A percentile compares a stretch with the other conserved stretches of the same genome.
These are phyloP conservation scores for Niveomyces coronatus DNA, from an alignment of 2,329 filamentous ascomycete species.

Conservation along the genomic window DNA sequence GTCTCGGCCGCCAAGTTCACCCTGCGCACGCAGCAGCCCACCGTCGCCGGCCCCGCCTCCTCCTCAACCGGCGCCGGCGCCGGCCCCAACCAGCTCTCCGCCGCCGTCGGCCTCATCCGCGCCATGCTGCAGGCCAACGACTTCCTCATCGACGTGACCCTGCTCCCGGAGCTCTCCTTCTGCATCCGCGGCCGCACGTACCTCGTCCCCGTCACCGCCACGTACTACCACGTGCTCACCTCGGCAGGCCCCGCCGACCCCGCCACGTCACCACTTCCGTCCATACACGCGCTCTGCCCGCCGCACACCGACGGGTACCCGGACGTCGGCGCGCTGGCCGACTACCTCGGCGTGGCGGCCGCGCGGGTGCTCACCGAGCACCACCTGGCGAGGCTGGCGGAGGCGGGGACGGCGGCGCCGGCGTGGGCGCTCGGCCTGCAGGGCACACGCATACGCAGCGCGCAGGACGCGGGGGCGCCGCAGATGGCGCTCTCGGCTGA, in stretches of 20 bases:
- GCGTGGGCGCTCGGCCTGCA: constrained; percentile 22
- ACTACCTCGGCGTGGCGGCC: constrained; percentile 35
- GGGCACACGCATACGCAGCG: constrained; percentile 22
- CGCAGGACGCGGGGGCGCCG: constrained; percentile 15
- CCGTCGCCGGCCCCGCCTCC: constrained; percentile 18
- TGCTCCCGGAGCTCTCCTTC: constrained; percentile 33
- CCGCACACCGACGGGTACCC: constrained; percentile 36
- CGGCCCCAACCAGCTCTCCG: constrained; percentile 26
- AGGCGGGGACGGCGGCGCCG: background rate
- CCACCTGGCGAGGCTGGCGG: constrained; percentile 18
- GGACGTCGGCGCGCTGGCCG: constrained; percentile 30
- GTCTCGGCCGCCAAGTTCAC: constrained; percentile 31
- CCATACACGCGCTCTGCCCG: constrained; percentile 29
- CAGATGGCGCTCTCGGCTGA: background rate
- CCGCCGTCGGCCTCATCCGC: constrained; percentile 35
- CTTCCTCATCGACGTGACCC: constrained; percentile 32
- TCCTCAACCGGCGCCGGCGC: constrained; percentile 14
- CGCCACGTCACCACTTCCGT: no score
- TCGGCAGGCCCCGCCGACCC: constrained; percentile 24
- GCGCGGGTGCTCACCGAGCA: constrained; percentile 29
- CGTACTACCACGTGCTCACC: constrained; percentile 33
- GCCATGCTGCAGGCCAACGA: constrained; percentile 31
- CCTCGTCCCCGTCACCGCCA: constrained; percentile 32
- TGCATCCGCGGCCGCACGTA: constrained; percentile 35
- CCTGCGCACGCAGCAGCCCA: constrained; percentile 28